Evolutionary conservation across 176 grass and related monocot genomes (phyloP), one percentile per base, ranked within the genome.

Genomic region (Zizania latifolia): DNA sequence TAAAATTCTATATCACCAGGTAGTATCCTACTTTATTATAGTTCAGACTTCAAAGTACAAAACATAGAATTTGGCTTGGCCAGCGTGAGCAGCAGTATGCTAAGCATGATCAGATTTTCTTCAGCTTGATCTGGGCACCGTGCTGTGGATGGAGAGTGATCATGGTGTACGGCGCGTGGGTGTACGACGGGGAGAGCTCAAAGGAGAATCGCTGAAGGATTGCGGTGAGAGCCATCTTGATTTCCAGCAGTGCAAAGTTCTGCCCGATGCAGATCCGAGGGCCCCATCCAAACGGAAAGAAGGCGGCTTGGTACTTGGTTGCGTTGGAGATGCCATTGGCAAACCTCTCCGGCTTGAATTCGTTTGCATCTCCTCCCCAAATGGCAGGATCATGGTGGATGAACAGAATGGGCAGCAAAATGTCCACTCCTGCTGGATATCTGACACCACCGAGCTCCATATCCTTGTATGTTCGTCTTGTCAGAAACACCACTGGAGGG

Each of bases 271-370:
- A 90, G 41, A 90, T 86, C 28, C 87, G 71, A 24, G 90, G 93
- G 13, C 90, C 93, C 55, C 78, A 46, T 16, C 93, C 81, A 13
- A 97, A 97, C 0, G 90, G 93, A 43, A 92, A 88, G 82, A 90
- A 97, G 1, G 82, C 85, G 0, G 58, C 23, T 17, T 75, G 85
- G 65, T 90, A 28, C 46, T 81, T 90, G 0, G 81, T 83, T 1
- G 87, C 87, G 19, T 88, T 90, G 1, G 87, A 86, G 58, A 96
- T 81, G 27, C 93, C 89, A 33, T 86, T 75, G 2, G 75, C 78
- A 40, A 96, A 96, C 41, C 93, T 78, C 24, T 82, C 57, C n/a
- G 93, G 93, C 9, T 88, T 96, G 82, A 96, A 96, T 29, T 92
- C 79, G 0, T 16, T 43, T 27, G 75, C 75, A 10, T 90, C 87